These are phyloP conservation scores for Trebouxia sp. DNA, from an alignment of 139 green algal species.

Conservation along the genomic window DNA sequence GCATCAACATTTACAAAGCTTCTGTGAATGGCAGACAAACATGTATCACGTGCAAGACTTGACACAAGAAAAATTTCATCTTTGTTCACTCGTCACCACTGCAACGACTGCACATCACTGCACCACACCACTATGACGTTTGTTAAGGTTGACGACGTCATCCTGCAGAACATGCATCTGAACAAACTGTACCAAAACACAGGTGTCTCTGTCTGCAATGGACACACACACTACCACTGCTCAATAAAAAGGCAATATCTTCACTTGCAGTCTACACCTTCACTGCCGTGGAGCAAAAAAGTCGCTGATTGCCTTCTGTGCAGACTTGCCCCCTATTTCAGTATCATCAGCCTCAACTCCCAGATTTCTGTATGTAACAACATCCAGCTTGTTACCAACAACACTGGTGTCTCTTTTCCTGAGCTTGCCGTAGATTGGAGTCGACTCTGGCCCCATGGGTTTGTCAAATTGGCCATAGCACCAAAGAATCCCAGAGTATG, in stretches of 20 bases:
- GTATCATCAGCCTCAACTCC: not conserved
- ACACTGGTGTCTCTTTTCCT: constrained; percentile 12
- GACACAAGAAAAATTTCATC: too few species aligned
- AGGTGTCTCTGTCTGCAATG: too few species aligned
- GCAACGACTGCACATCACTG: too few species aligned
- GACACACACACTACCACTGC: too few species aligned
- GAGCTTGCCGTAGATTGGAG: constrained; percentile 34
- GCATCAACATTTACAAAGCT: too few species aligned
- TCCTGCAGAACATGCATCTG: too few species aligned
- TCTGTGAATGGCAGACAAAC: too few species aligned
- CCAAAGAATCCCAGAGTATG: constrained; percentile 42
- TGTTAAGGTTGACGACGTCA: too few species aligned
- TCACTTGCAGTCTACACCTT: not conserved
- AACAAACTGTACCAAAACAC: too few species aligned
- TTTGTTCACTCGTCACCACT: too few species aligned
- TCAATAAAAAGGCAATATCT: not conserved
- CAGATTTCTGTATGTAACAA: constrained; percentile 3
- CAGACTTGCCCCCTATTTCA: constrained; percentile 1
- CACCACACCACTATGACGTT: too few species aligned
- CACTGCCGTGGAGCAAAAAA: constrained; percentile 13
- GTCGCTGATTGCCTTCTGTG: constrained; percentile 25
- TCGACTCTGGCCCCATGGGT: constrained; percentile 22
- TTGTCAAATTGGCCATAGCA: constrained; percentile 40
- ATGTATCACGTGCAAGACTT: too few species aligned
- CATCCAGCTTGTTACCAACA: constrained; percentile 22